A percentile compares a stretch with the other conserved stretches of the same genome.
Conservation (phyloP, 192 early-diverging fungal genomes). For the Backusella tarrabulga region DNA sequence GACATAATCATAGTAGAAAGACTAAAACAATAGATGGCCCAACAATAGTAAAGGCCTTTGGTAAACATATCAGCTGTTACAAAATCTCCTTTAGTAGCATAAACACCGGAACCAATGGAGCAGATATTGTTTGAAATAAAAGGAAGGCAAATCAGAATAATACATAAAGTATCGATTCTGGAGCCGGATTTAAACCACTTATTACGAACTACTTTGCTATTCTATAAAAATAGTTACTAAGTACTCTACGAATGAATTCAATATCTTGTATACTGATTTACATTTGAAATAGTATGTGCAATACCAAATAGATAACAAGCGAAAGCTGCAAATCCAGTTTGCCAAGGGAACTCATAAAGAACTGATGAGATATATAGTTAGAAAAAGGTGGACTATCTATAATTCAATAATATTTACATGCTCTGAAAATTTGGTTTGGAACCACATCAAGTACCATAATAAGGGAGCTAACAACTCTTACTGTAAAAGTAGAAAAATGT, state of each 20-base stretch:
- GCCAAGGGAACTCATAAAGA: constrained; percentile 31
- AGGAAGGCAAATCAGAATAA: constrained; percentile 7
- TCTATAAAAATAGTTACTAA: background rate
- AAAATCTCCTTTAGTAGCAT: constrained; percentile 17
- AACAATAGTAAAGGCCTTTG: constrained; percentile 16
- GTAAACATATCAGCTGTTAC: constrained; percentile 15
- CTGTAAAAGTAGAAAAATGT: constrained; percentile 6
- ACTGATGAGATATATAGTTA: constrained; percentile 11
- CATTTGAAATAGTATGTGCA: constrained; percentile 21
- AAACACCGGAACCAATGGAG: constrained; percentile 18
- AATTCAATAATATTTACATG: constrained; percentile 15
- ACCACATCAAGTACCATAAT: constrained; percentile 10
- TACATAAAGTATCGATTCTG: constrained; percentile 3
- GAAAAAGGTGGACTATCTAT: background rate
- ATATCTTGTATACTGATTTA: constrained; percentile 8
- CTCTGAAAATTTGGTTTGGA: constrained; percentile 9
- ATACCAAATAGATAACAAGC: constrained; percentile 30
- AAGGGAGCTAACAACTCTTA: constrained; percentile 15
- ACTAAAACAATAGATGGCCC: constrained; percentile 24
- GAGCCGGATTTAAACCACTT: constrained; percentile 10
- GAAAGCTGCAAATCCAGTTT: constrained; percentile 24
- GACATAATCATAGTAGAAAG: constrained; percentile 4
- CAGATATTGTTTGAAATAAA: constrained; percentile 33
- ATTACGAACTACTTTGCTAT: constrained; percentile 6
- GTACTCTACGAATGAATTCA: background rate